Percentiles rank a stretch among this genome's conserved stretches.
Evolutionary conservation across 306 rosid genomes (phyloP).

Genomic region (Vigna trinervia): DNA sequence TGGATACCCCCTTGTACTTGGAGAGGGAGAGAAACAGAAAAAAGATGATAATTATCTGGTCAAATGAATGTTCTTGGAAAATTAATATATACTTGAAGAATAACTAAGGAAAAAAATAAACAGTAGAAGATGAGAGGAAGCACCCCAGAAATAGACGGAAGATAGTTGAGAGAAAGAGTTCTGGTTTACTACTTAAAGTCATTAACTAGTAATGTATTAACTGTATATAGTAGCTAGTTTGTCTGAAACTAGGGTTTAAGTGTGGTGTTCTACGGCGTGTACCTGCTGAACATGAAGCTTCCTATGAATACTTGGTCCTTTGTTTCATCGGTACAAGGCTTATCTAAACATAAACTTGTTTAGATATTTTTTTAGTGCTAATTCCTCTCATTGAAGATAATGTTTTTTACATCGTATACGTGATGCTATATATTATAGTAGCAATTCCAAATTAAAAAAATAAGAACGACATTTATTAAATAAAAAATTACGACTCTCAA

Average conservation of each 20-base stretch:
- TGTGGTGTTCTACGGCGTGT: constrained; percentile 13
- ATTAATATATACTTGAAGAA: background rate
- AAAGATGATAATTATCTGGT: background rate
- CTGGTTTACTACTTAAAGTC: background rate
- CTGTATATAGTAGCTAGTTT: background rate
- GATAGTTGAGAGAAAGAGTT: background rate
- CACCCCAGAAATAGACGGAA: constrained; percentile 25
- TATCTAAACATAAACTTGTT: background rate
- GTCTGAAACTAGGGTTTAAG: background rate
- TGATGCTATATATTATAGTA: no score
- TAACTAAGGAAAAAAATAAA: background rate
- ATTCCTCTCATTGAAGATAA: no score
- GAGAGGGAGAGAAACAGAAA: no score
- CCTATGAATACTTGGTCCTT: background rate
- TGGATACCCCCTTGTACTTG: background rate
- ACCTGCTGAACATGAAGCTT: constrained; percentile 21
- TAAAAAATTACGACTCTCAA: no score
- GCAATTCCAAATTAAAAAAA: no score
- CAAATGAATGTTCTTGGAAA: background rate
- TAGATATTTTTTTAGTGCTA: background rate
- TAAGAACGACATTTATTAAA: no score
- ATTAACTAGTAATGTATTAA: background rate
- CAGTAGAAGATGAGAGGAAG: background rate
- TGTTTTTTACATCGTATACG: no score
- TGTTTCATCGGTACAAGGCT: background rate